Conservation (phyloP, 352 stramenopile genomes). For the Phytophthora hibernalis region DNA sequence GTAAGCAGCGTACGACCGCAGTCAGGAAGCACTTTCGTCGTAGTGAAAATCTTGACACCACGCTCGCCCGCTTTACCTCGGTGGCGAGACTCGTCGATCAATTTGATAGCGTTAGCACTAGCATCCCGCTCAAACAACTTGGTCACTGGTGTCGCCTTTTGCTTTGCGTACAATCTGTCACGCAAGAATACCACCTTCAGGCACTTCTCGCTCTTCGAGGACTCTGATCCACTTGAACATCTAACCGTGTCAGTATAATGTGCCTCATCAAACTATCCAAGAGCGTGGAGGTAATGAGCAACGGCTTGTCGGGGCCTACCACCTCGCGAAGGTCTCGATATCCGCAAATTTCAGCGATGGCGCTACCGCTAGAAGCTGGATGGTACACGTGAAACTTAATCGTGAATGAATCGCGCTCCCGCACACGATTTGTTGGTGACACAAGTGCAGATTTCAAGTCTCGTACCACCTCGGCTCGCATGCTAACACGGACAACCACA, state of each 20-base stretch:
- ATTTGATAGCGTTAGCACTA: slow-evolving; percentile 50
- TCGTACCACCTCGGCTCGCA: slow-evolving; percentile 51
- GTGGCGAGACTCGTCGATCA: slow-evolving; percentile 55
- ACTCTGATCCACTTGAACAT: slow-evolving; percentile 22
- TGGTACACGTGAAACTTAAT: slow-evolving; percentile 71
- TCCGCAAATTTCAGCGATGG: slow-evolving; percentile 41
- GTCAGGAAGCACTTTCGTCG: slow-evolving; percentile 39
- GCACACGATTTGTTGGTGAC: slow-evolving; percentile 53
- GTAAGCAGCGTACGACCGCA: slow-evolving; percentile 63
- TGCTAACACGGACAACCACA: slow-evolving; percentile 59
- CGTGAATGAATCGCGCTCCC: slow-evolving; percentile 61
- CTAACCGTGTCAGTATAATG: slow-evolving; percentile 58
- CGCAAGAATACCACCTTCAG: slow-evolving; percentile 55
- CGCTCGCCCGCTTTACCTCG: slow-evolving; percentile 40
- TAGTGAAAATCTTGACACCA: slow-evolving; percentile 70
- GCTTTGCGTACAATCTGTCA: slow-evolving; percentile 71
- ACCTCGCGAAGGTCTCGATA: slow-evolving; percentile 63
- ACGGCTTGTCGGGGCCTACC: slow-evolving; percentile 57
- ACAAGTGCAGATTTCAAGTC: slow-evolving; percentile 27
- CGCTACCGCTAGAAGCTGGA: slow-evolving; percentile 44
- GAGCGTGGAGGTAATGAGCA: slow-evolving; percentile 47
- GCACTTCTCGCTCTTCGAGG: neutral
- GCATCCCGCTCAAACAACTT: slow-evolving; percentile 39
- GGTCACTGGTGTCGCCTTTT: slow-evolving; percentile 70
- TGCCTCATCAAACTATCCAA: slow-evolving; percentile 60